These are phyloP conservation scores for Ustilago cynodontis DNA, from an alignment of 1,284 basidiomycete species.

Conservation along the genomic window DNA sequence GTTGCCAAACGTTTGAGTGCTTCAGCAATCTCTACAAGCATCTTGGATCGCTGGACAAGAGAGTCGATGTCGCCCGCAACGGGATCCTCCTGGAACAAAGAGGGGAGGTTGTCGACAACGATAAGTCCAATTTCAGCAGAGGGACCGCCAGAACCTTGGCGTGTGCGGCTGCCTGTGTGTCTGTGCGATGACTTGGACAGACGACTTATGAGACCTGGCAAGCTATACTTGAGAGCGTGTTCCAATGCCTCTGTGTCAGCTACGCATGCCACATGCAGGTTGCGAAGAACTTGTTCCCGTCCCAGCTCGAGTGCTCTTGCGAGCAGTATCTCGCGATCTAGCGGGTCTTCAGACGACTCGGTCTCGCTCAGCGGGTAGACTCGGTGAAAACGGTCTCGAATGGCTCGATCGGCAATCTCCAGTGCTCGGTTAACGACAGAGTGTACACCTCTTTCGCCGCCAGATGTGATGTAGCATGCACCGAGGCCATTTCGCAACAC, in stretches of 20 bases:
- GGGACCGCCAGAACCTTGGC: not conserved
- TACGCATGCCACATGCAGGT: conserved; percentile 45
- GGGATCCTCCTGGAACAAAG: conserved; percentile 57
- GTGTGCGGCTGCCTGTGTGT: not conserved
- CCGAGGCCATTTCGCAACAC: conserved; percentile 1
- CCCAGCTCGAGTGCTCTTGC: conserved; percentile 26
- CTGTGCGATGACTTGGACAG: not conserved
- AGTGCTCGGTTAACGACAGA: conserved; percentile 34
- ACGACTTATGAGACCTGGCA: conserved; percentile 46
- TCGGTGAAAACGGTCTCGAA: conserved; percentile 15
- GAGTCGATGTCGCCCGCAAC: conserved; percentile 32
- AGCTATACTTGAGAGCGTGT: conserved; percentile 56
- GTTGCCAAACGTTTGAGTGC: conserved; percentile 44
- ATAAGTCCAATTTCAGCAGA: conserved; percentile 35
- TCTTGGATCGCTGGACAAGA: conserved; percentile 35
- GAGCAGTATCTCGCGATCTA: conserved; percentile 15
- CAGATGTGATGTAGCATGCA: conserved; percentile 44
- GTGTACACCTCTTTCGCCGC: conserved; percentile 35
- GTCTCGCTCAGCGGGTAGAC: not conserved
- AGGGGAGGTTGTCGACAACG: conserved; percentile 56
- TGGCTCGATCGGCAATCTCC: conserved; percentile 18
- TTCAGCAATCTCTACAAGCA: conserved; percentile 46
- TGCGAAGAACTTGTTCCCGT: conserved; percentile 23
- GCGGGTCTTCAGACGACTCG: not conserved
- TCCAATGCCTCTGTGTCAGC: conserved; percentile 47